Percentiles rank a stretch among this genome's conserved stretches.
These are phyloP conservation scores for Tuber aestivum DNA, from an alignment of 495 filamentous ascomycete species.

Conservation along the genomic window DNA sequence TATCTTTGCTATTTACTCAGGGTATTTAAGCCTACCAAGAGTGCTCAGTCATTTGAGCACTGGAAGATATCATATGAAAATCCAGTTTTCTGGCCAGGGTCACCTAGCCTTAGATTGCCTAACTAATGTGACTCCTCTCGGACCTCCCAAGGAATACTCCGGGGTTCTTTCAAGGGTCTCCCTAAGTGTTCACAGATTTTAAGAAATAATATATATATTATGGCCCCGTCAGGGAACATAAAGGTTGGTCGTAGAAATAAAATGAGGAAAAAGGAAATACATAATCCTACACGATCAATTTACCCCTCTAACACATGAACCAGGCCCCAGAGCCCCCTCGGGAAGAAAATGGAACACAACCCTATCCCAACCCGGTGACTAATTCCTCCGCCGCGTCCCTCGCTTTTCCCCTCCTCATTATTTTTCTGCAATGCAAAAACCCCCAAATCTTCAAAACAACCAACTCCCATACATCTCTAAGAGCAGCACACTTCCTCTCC, in stretches of 20 bases:
- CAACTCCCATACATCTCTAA: conserved; percentile 54
- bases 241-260: not conserved
- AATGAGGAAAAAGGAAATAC: not conserved
- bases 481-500: conserved; percentile 43
- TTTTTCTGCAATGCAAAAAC: conserved; percentile 44
- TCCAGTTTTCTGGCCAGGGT: no score
- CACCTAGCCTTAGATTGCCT: no score
- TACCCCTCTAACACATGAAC: not conserved
- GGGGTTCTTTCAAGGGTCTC: no score
- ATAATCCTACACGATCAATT: not conserved
- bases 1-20: no score
- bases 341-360: not conserved
- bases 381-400: conserved; percentile 6
- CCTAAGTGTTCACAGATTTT: no score
- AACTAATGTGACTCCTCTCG: no score
- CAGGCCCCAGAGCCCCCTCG: not conserved
- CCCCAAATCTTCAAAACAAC: conserved; percentile 49
- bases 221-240: no score
- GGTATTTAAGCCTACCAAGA: no score
- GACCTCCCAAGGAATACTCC: no score
- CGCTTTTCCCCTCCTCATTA: not conserved
- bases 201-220: not conserved
- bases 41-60: no score
- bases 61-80: no score
- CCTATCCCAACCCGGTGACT: not conserved